A percentile compares a stretch with the other conserved stretches of the same genome.
Conservation (phyloP, 2,329 filamentous ascomycete species). For the Ceratocystis harringtonii region DNA sequence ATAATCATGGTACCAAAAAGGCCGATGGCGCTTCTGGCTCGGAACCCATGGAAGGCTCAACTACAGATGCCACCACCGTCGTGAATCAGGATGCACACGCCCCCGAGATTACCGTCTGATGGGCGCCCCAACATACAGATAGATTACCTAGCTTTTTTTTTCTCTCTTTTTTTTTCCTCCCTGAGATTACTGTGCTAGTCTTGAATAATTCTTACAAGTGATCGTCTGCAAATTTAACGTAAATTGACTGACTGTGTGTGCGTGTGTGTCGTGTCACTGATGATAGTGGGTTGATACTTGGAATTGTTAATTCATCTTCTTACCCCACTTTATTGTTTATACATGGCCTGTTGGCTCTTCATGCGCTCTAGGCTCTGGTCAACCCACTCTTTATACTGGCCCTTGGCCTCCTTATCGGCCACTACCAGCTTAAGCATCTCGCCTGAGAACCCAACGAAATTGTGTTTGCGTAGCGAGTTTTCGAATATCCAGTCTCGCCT, state of each 20-base stretch:
- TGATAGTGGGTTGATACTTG: not conserved
- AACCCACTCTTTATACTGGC: slow-evolving; percentile 51
- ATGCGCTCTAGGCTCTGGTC: slow-evolving; percentile 48
- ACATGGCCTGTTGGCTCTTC: slow-evolving; percentile 26
- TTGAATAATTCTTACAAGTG: not conserved
- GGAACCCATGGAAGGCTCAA: not conserved
- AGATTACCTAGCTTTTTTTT: too few species aligned
- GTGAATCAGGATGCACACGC: slow-evolving; percentile 1
- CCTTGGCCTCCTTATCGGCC: slow-evolving; percentile 53
- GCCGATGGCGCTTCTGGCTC: not conserved
- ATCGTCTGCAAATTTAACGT: too few species aligned
- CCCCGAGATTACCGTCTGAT: not conserved
- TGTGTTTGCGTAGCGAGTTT: slow-evolving; percentile 80
- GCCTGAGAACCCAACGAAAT: slow-evolving; percentile 90
- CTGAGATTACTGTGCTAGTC: not conserved
- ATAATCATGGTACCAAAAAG: not conserved
- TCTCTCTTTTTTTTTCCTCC: too few species aligned
- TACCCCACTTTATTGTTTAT: slow-evolving; percentile 22
- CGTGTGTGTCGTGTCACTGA: not conserved
- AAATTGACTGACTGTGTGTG: too few species aligned
- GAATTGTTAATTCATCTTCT: not conserved
- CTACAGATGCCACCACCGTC: not conserved
- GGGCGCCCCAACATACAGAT: not conserved
- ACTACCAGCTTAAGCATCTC: slow-evolving; percentile 81
- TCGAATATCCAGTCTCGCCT: slow-evolving; percentile 82